These are phyloP conservation scores for Xylaria sp. DNA, from an alignment of 2,329 filamentous ascomycete species.

Conservation along the genomic window DNA sequence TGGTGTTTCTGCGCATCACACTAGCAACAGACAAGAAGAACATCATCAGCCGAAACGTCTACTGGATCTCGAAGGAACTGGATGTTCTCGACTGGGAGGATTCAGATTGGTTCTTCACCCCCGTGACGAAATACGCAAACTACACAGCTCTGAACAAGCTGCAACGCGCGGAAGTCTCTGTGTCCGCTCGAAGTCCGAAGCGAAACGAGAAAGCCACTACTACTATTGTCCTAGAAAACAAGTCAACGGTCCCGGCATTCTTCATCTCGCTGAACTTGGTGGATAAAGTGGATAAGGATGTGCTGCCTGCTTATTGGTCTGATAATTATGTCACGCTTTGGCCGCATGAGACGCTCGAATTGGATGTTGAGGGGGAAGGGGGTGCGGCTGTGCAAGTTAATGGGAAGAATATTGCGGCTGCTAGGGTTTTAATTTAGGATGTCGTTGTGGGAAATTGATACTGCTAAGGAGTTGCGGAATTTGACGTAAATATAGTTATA, in stretches of 20 bases:
- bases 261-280: conserved; percentile 66
- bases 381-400: conserved; percentile 45
- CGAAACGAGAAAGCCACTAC: conserved; percentile 11
- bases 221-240: conserved; percentile 62
- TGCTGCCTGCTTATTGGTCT: conserved; percentile 66
- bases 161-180: conserved; percentile 52
- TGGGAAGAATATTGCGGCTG: conserved; percentile 45
- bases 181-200: conserved; percentile 38
- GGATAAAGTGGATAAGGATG: conserved; percentile 56
- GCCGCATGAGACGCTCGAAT: conserved; percentile 62
- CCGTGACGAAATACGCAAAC: conserved; percentile 62
- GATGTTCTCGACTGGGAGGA: conserved; percentile 66
- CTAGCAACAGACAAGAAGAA: conserved; percentile 52
- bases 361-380: conserved; percentile 50
- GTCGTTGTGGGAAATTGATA: neutral
- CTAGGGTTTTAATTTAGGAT: conserved; percentile 12
- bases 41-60: conserved; percentile 66
- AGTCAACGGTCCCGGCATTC: conserved; percentile 63
- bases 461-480: neutral
- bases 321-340: conserved; percentile 73
- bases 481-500: neutral
- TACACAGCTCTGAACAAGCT: conserved; percentile 59
- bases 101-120: conserved; percentile 70
- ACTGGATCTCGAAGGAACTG: conserved; percentile 62
- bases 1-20: conserved; percentile 63